Conservation (phyloP, 2,329 filamentous ascomycete genomes). For the Albifimbria verrucaria region DNA sequence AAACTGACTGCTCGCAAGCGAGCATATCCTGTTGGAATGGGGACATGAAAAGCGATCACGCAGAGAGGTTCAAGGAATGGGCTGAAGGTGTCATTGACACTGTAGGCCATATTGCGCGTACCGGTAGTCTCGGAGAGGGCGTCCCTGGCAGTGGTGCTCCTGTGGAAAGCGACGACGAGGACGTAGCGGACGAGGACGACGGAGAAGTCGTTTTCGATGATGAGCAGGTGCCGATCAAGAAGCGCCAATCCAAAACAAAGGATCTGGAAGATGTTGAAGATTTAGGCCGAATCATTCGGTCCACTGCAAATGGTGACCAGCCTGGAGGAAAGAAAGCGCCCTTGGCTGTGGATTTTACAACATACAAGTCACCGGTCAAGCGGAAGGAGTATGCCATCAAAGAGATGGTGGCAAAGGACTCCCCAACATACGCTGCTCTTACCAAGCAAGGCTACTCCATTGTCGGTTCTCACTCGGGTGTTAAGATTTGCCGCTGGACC, state of each 20-base stretch:
- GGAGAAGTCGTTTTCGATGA: conserved; percentile 46
- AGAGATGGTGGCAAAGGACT: conserved; percentile 91
- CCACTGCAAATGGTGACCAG: conserved; percentile 30
- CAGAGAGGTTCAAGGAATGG: conserved; percentile 72
- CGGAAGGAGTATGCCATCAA: conserved; percentile 55
- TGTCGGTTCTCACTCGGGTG: conserved; percentile 89
- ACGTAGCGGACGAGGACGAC: conserved; percentile 57
- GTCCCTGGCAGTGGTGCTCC: conserved; percentile 79
- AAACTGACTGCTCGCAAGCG: conserved; percentile 82
- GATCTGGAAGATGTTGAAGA: conserved; percentile 80
- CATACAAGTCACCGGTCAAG: conserved; percentile 54
- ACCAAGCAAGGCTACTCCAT: conserved; percentile 98
- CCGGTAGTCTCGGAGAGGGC: conserved; percentile 58
- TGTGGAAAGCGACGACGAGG: conserved; percentile 79
- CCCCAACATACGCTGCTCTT: conserved; percentile 81
- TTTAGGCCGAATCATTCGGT: conserved; percentile 63
- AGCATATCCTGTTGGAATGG: conserved; percentile 85
- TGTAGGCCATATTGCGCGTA: conserved; percentile 60
- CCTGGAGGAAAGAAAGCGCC: conserved; percentile 27
- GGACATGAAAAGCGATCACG: conserved; percentile 77
- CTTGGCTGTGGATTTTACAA: conserved; percentile 87
- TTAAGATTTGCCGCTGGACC: conserved; percentile 98
- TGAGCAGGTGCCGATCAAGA: conserved; percentile 26
- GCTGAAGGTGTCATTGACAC: conserved; percentile 68
- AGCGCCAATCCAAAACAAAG: conserved; percentile 38